Percentiles rank a stretch among this genome's conserved stretches.
Evolutionary conservation across 306 rosid species (phyloP).

Genomic region (Trifolium fragiferum): DNA sequence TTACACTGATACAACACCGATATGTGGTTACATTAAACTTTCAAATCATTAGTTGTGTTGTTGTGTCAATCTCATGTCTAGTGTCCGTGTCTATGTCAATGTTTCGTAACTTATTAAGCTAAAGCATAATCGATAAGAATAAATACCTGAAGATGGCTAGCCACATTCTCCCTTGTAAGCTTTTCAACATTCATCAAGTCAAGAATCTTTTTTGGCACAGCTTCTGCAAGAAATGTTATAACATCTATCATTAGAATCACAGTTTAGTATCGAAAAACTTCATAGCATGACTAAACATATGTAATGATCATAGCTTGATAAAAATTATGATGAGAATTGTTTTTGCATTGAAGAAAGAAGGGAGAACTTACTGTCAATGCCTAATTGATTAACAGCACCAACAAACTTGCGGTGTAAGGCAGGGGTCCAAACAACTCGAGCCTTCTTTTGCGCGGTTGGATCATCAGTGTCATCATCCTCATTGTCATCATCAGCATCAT

Average conservation of each 20-base stretch:
- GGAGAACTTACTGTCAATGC: conserved; percentile 82
- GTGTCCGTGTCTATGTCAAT: neutral
- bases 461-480: conserved; percentile 69
- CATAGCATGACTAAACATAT: neutral
- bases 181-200: conserved; percentile 92
- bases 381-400: conserved; percentile 80
- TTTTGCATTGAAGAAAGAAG: neutral
- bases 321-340: neutral
- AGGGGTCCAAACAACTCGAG: conserved; percentile 90
- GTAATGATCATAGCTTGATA: neutral
- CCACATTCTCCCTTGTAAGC: conserved; percentile 96
- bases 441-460: conserved; percentile 69
- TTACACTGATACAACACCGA: neutral
- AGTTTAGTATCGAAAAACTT: too few species aligned
- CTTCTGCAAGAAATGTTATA: conserved; percentile 61
- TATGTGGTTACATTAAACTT: neutral
- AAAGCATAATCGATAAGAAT: conserved; percentile 30
- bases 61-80: neutral
- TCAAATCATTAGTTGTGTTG: neutral
- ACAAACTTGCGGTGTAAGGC: conserved; percentile 93
- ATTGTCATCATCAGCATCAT: conserved; percentile 57
- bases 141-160: conserved; percentile 94
- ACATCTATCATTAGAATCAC: conserved; percentile 7
- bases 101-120: neutral
- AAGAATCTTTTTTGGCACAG: conserved; percentile 90